phyloP scores from a whole-genome alignment of 2,329 filamentous ascomycete species.

The Ophidiomyces ophidiicola region DNA sequence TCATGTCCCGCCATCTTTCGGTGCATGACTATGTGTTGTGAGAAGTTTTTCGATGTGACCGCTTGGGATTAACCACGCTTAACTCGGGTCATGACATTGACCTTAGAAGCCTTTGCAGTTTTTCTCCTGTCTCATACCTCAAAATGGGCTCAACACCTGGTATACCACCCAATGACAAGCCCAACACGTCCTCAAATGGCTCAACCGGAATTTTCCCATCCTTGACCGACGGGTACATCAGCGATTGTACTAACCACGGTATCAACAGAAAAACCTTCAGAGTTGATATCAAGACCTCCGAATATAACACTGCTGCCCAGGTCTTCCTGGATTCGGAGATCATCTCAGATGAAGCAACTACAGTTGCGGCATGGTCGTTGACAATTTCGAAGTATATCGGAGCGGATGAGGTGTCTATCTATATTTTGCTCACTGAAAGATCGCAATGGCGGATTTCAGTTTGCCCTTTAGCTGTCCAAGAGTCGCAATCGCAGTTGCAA shows the following conservation, averaged over 20 bases:
- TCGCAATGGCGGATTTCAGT: slow-evolving; percentile 4
- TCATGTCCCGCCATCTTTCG: no score
- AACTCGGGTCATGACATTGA: not conserved
- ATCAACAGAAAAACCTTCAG: not conserved
- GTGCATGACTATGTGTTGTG: no score
- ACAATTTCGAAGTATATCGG: slow-evolving; percentile 5
- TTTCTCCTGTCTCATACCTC: not conserved
- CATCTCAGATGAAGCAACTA: slow-evolving; percentile 52
- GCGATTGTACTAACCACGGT: not conserved
- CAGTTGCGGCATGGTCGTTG: slow-evolving; percentile 37
- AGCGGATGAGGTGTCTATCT: slow-evolving; percentile 5
- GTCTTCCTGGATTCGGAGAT: slow-evolving; percentile 34
- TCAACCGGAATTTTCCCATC: slow-evolving; percentile 6
- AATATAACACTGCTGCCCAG: not conserved
- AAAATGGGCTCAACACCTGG: not conserved
- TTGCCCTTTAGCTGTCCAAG: slow-evolving; percentile 2
- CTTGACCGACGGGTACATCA: slow-evolving; percentile 3
- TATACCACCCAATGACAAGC: not conserved
- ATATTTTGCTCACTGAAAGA: slow-evolving; percentile 4
- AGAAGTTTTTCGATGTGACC: no score
- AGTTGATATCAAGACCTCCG: not conserved
- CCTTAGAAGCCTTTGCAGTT: not conserved
- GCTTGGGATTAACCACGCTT: no score
- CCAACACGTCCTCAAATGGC: not conserved
- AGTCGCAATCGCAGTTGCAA: slow-evolving; percentile 5